These are phyloP conservation scores for Pythium oligandrum DNA, from an alignment of 352 stramenopile genomes.

Conservation along the genomic window DNA sequence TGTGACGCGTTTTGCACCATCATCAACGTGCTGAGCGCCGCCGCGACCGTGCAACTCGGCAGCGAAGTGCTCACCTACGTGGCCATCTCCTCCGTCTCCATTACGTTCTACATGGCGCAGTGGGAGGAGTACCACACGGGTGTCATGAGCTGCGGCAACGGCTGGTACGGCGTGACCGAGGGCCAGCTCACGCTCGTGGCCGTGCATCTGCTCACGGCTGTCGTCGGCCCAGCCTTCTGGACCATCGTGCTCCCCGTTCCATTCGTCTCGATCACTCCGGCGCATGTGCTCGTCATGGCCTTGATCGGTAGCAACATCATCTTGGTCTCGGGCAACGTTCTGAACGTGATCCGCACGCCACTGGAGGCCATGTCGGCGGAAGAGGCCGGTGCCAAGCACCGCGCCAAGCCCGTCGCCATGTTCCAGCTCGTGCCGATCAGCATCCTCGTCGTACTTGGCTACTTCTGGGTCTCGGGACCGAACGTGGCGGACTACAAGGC, in stretches of 20 bases:
- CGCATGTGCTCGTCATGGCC: slow-evolving; percentile 41
- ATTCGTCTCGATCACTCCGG: slow-evolving; percentile 33
- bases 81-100: slow-evolving; percentile 71
- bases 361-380: slow-evolving; percentile 48
- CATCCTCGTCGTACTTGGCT: slow-evolving; percentile 52
- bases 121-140: slow-evolving; percentile 89
- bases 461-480: slow-evolving; percentile 68
- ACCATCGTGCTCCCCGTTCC: slow-evolving; percentile 24
- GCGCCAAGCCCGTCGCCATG: slow-evolving; percentile 74
- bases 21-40: slow-evolving; percentile 77
- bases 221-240: slow-evolving; percentile 61
- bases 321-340: slow-evolving; percentile 68
- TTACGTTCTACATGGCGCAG: slow-evolving; percentile 82
- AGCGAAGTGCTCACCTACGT: slow-evolving; percentile 37
- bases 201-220: slow-evolving; percentile 49
- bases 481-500: slow-evolving; percentile 55
- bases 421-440: slow-evolving; percentile 69
- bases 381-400: slow-evolving; percentile 81
- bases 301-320: slow-evolving; percentile 75
- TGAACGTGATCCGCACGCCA: slow-evolving; percentile 58
- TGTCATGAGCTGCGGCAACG: slow-evolving; percentile 87
- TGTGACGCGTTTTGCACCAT: slow-evolving; percentile 82
- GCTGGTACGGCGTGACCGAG: slow-evolving; percentile 79
- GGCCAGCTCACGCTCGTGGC: slow-evolving; percentile 74
- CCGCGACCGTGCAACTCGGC: slow-evolving; percentile 54